Percentiles rank a stretch among this genome's conserved stretches.
Conservation (phyloP, 306 rosid genomes). For the Trichosanthes cucumerina region DNA sequence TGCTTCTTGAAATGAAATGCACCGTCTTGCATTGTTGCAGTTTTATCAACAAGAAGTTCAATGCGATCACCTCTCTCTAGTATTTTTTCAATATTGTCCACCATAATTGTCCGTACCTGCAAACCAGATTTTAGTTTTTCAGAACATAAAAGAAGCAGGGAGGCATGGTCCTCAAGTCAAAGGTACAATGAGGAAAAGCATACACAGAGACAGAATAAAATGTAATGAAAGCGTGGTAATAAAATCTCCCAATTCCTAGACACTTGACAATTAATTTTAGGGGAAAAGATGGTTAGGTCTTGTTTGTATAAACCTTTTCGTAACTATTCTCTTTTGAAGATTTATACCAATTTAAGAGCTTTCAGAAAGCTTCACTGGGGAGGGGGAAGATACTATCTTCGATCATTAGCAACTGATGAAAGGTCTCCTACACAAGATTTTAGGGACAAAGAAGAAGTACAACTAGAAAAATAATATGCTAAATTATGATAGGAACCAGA, state of each 20-base stretch:
- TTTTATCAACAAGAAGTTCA: conserved; percentile 94
- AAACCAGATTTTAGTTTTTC: conserved; percentile 16
- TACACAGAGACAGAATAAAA: not conserved
- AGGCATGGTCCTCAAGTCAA: not conserved
- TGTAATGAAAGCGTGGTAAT: not conserved
- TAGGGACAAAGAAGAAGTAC: not conserved
- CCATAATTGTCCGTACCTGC: conserved; percentile 90
- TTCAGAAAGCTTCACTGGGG: not conserved
- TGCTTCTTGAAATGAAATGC: conserved; percentile 95
- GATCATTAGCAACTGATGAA: not conserved
- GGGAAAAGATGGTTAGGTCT: not conserved
- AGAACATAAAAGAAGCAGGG: conserved; percentile 16
- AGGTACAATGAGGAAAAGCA: not conserved
- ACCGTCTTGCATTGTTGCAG: conserved; percentile 95
- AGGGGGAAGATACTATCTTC: not conserved
- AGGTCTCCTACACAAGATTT: not conserved
- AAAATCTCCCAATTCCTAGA: not conserved
- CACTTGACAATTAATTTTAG: not conserved
- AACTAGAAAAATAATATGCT: not conserved
- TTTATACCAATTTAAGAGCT: not conserved
- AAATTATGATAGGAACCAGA: not conserved
- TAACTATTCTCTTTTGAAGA: not conserved
- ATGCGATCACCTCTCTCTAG: conserved; percentile 95
- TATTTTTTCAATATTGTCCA: conserved; percentile 87
- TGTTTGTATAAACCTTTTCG: not conserved